Base-by-base conservation (phyloP, 169 alveolate genomes). In the Plasmodium coatneyi region DNA sequence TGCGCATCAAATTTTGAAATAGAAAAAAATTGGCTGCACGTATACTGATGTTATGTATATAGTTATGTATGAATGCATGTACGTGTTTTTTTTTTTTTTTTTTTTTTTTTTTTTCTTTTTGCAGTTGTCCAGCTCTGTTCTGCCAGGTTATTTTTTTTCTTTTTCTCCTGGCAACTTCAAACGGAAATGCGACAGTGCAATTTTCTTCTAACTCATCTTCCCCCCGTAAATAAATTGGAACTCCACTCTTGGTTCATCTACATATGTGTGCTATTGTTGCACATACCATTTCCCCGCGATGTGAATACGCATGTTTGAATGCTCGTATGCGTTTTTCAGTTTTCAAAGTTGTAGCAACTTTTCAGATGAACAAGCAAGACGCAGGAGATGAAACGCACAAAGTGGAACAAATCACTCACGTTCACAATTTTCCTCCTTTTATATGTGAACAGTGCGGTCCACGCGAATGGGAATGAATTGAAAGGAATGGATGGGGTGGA, bases 351-450 rank as follows among this genome's bases (percentile, higher is more conserved):
- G 25, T 39, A 30, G 5, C 25, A 74, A 52, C 3, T 1, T 86
- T 74, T 86, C 7, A 22, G 2, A 34, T 74, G 41, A 72, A 74
- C 49, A n/a, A 10, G 70, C 36, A 32, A 74, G 39, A 16, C 36
- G 76, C 41, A 86, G 46, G 80, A 74, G 25, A 86, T 86, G 93
- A 86, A 76, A 54, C 56, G 79, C 80, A 25, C 66, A 46, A 86
- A 34, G 60, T 74, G 86, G 49, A 60, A 74, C 34, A 52, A 76
- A 39, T 74, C 60, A 34, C 41, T 86, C 60, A 74, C 93, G 52
- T 70, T 86, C 0, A 9, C 39, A 49, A 14, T 72, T 74, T 74
- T 86, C 34, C 46, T 86, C 34, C 80, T 86, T 5, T 30, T 86
- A 72, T 76, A 86, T 86, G 34, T 52, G 66, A 86, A 86, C 30